Evolutionary conservation across 2,329 filamentous ascomycete species (phyloP), one percentile per base, ranked within the genome.

Genomic region (Chaetomiaceae sp.): DNA sequence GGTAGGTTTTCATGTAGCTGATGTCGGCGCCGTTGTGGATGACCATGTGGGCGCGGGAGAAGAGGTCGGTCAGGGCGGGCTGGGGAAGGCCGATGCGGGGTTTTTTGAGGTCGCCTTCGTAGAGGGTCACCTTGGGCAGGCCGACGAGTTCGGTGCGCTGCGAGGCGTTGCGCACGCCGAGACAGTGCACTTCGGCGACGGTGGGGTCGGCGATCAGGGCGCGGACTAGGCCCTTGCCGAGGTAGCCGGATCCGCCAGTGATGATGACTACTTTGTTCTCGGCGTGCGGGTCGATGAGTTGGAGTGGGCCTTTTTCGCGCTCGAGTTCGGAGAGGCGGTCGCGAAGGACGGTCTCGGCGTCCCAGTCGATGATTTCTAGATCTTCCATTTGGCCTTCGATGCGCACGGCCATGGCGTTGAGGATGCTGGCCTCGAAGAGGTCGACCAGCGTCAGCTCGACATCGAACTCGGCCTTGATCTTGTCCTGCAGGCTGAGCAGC

Each of bases 11-110:
- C 51, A 60, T 47, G 56, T 60, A 69, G 6, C 58, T 66, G 12
- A 61, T 59, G 17, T 67, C 63, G n/a, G 72, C 71, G 7, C 69
- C 75, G 42, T 63, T 67, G 58, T 78, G 82, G 18, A 86, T 46
- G 46, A 59, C 32, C 35, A 36, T 40, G 34, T 59, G 47, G 1
- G 50, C 49, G 1, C 19, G 3, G 3, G 10, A 9, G n/a, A 47
- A 50, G 19, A 60, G 14, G 12, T 11, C 2, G 18, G 19, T 15
- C 9, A n/a, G 7, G 9, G 9, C 29, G 11, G 11, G 18, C 27
- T 14, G 14, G 9, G 27, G 20, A 5, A 41, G 17, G 3, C 38
- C 38, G 14, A 27, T 7, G 6, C 27, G 27, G 7, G 27, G 6
- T 11, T 30, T 6, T 11, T 6, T 30, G 4, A 30, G 14, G 27